Evolutionary conservation across 1,139 yeast genomes (phyloP), one percentile per base, ranked within the genome.

Genomic region (Blastobotrys buckinghamii): DNA sequence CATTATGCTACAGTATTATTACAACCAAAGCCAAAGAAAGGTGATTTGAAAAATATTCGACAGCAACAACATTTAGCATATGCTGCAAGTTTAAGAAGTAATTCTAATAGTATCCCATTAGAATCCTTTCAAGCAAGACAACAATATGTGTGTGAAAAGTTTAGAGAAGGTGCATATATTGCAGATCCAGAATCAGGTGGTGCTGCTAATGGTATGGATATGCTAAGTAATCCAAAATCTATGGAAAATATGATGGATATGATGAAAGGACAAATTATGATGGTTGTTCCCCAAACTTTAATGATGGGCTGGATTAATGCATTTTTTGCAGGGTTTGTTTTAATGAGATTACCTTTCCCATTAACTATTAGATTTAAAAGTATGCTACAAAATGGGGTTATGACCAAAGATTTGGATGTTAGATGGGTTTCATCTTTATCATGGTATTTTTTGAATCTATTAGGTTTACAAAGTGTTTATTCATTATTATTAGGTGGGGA

Each of bases 251-350:
- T 89, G 73, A 76, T 84, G 77, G 76, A 75, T 48, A 83, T 87
- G 83, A 79, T 90, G 50, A 87, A 87, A 63, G 82, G 84, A 4
- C 90, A 88, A 61, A 71, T 88, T 59, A 81, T 90, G 65, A 86
- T 81, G 66, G 87, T 83, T 63, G 78, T 89, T 17, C 97, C 97
- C 1, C 97, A 92, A 68, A 88, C 97, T 0, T 66, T 89, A 43
- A 84, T 90, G 58, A 90, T 92, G 97, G 90, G 90, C 57, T 92
- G 97, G 96, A 92, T 90, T 56, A 88, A 88, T 64, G 87, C 82
- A 59, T 88, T 92, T 69, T 92, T 89, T 65, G 89, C 94, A 8
- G 97, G 97, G 1, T 88, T 89, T 60, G 84, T 92, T 19, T 78
- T 90, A 44, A 86, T 84, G 83, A 78, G 79, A 60, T 66, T 84